These are phyloP conservation scores for Fusarium napiforme DNA, from an alignment of 2,329 filamentous ascomycete genomes.

Conservation along the genomic window DNA sequence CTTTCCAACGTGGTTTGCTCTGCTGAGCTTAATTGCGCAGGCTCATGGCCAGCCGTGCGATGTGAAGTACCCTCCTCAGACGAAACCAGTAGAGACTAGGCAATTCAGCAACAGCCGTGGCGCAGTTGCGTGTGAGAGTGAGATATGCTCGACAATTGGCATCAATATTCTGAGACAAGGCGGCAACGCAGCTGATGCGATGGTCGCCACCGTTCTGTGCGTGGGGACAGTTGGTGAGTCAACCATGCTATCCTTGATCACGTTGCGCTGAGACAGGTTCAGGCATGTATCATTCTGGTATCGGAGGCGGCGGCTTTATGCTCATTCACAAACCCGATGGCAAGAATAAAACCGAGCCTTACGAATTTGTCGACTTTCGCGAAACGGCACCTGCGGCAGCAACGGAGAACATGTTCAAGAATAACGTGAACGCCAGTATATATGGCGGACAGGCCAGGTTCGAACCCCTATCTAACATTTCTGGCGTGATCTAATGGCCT, in stretches of 20 bases:
- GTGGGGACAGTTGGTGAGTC: slow-evolving; percentile 64
- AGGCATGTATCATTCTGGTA: slow-evolving; percentile 73
- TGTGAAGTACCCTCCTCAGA: slow-evolving; percentile 17
- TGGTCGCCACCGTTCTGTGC: slow-evolving; percentile 73
- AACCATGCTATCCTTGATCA: fast-evolving
- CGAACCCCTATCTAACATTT: neutral
- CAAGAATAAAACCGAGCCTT: slow-evolving; percentile 51
- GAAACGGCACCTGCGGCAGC: slow-evolving; percentile 85
- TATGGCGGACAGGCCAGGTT: slow-evolving; percentile 78
- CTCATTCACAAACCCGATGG: slow-evolving; percentile 73
- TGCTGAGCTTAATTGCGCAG: slow-evolving; percentile 14
- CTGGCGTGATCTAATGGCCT: too few relatives aligned
- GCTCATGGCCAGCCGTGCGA: slow-evolving; percentile 12
- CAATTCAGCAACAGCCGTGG: slow-evolving; percentile 52
- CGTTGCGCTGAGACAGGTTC: neutral
- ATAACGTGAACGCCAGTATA: slow-evolving; percentile 71
- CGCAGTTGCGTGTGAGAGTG: slow-evolving; percentile 70
- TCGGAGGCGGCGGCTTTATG: slow-evolving; percentile 85
- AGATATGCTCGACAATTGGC: slow-evolving; percentile 69
- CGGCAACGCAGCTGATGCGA: slow-evolving; percentile 74
- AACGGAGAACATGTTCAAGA: slow-evolving; percentile 82
- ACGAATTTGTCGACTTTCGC: slow-evolving; percentile 86
- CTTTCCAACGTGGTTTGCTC: neutral
- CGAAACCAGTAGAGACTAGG: neutral
- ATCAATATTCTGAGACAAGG: slow-evolving; percentile 66